phyloP scores from a whole-genome alignment of 1,284 basidiomycete species.

The Takashimella koratensis region DNA sequence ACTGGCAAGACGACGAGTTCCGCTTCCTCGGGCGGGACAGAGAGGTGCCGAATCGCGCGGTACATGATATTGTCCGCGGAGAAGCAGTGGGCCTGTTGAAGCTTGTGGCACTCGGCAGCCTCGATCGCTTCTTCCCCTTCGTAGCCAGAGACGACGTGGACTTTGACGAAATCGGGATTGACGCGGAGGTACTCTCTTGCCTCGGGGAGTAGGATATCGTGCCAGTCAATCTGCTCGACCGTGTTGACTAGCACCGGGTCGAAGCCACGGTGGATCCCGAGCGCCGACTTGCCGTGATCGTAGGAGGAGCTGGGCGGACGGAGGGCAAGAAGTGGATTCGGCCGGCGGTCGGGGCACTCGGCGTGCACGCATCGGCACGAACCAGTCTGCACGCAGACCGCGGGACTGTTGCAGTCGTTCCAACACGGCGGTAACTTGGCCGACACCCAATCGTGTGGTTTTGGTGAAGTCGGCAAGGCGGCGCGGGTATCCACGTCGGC shows the following conservation, averaged over 20 bases:
- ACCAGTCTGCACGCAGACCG: conserved; percentile 48
- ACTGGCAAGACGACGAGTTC: conserved; percentile 50
- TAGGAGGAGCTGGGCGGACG: conserved; percentile 6
- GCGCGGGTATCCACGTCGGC: conserved; percentile 4
- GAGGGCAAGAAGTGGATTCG: conserved; percentile 34
- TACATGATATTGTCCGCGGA: conserved; percentile 48
- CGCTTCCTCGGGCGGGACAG: conserved; percentile 45
- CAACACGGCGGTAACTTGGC: conserved; percentile 43
- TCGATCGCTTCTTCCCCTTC: conserved; percentile 36
- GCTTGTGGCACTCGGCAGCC: conserved; percentile 38
- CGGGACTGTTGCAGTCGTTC: conserved; percentile 47
- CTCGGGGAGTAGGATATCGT: conserved; percentile 42
- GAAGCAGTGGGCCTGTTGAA: conserved; percentile 44
- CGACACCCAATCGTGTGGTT: conserved; percentile 40
- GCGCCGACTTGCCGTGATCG: conserved; percentile 11
- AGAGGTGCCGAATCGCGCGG: conserved; percentile 39
- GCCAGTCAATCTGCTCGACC: conserved; percentile 34
- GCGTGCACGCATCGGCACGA: conserved; percentile 47
- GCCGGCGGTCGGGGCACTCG: conserved; percentile 36
- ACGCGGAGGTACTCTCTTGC: conserved; percentile 34
- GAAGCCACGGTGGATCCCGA: conserved; percentile 27
- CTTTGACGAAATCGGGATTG: conserved; percentile 39
- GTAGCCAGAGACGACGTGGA: conserved; percentile 44
- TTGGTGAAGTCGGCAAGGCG: conserved; percentile 1
- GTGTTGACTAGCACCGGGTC: conserved; percentile 25